Conservation (phyloP, 2,329 filamentous ascomycete species). For the Exserohilum rostratum region DNA sequence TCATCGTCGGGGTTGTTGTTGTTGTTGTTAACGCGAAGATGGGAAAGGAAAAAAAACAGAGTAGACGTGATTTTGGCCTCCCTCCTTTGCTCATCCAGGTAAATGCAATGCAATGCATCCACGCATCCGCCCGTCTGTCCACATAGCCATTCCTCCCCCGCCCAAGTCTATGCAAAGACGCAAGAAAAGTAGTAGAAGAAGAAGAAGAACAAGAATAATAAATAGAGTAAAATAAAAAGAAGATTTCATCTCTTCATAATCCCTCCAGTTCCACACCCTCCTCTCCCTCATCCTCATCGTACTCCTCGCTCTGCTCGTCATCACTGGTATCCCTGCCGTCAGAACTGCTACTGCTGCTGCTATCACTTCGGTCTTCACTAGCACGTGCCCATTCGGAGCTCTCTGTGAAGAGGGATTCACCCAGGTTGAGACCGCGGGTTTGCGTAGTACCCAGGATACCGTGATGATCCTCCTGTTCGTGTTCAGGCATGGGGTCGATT, state of each 20-base stretch:
- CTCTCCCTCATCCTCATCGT: slow-evolving; percentile 47
- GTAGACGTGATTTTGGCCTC: too few relatives aligned
- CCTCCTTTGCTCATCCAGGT: too few relatives aligned
- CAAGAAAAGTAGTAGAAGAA: neutral
- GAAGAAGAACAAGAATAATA: neutral
- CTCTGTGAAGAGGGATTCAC: slow-evolving; percentile 38
- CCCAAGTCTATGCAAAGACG: too few relatives aligned
- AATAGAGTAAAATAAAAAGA: neutral
- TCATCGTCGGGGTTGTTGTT: neutral
- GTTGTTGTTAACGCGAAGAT: neutral
- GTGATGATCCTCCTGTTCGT: slow-evolving; percentile 20
- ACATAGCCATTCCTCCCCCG: too few relatives aligned
- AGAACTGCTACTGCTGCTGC: slow-evolving; percentile 24
- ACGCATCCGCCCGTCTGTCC: too few relatives aligned
- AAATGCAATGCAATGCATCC: too few relatives aligned
- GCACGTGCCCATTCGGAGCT: slow-evolving; percentile 47
- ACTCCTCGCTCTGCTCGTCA: slow-evolving; percentile 45
- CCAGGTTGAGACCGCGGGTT: slow-evolving; percentile 35
- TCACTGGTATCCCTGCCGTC: slow-evolving; percentile 1
- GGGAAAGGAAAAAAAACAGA: neutral
- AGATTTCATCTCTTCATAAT: slow-evolving; percentile 24
- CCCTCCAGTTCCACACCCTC: slow-evolving; percentile 40
- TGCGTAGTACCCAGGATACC: slow-evolving; percentile 22
- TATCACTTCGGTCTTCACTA: slow-evolving; percentile 31
- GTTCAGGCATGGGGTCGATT: slow-evolving; percentile 43